Evolutionary conservation across 192 early-diverging fungal genomes (phyloP).

Genomic region (Dispira simplex): DNA sequence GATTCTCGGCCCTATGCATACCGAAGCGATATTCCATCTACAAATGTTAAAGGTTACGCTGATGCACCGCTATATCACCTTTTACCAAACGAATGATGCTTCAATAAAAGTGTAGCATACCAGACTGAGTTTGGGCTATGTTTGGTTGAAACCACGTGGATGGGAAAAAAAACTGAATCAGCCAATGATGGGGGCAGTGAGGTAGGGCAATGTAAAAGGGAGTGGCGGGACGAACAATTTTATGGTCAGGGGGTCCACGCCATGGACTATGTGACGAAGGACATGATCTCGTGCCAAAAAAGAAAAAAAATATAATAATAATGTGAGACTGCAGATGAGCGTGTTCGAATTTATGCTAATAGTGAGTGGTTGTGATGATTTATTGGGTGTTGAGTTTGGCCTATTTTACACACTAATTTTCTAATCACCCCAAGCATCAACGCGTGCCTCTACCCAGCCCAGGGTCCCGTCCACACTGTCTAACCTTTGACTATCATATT

Average conservation of each 20-base stretch:
- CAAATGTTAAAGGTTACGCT: background rate
- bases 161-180: background rate
- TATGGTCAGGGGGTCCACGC: background rate
- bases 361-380: too few species aligned
- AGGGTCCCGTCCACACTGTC: too few species aligned
- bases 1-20: background rate
- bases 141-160: background rate
- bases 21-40: background rate
- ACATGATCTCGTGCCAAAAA: too few species aligned
- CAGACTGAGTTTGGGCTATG: background rate
- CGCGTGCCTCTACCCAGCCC: too few species aligned
- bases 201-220: background rate
- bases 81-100: background rate
- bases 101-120: background rate
- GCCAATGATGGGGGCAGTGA: background rate
- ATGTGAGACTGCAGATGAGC: too few species aligned
- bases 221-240: background rate
- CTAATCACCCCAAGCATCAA: too few species aligned
- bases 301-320: too few species aligned
- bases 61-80: background rate
- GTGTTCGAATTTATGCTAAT: too few species aligned
- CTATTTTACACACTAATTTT: too few species aligned
- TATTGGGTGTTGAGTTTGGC: too few species aligned
- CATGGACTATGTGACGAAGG: too few species aligned
- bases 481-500: too few species aligned